These are phyloP conservation scores for Aspergillus eucalypticola DNA, from an alignment of 2,329 filamentous ascomycete genomes.

Conservation along the genomic window DNA sequence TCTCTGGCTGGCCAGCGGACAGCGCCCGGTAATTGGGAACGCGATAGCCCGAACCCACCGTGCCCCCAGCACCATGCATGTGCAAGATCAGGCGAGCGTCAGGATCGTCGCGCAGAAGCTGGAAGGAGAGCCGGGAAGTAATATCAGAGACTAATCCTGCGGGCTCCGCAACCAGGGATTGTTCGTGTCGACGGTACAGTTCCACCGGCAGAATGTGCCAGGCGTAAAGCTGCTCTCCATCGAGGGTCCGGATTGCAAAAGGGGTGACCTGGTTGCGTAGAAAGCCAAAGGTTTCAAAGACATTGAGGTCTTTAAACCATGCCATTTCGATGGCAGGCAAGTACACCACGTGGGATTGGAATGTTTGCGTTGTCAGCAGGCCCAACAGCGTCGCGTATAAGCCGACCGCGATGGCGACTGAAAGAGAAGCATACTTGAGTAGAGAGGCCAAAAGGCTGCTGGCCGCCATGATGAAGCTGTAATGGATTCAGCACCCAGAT, in stretches of 20 bases:
- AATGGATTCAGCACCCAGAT: too few relatives aligned
- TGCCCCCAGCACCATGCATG: conserved; percentile 59
- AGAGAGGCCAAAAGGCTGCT: background rate
- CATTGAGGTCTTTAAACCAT: conserved; percentile 55
- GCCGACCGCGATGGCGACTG: conserved; percentile 22
- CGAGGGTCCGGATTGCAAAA: conserved; percentile 47
- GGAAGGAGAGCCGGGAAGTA: conserved; percentile 41
- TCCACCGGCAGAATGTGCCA: conserved; percentile 55
- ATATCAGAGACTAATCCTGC: conserved; percentile 37
- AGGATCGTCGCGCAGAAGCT: conserved; percentile 49
- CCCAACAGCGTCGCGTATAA: conserved; percentile 50
- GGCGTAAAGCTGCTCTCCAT: conserved; percentile 47
- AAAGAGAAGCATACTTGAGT: conserved; percentile 7
- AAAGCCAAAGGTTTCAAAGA: conserved; percentile 52
- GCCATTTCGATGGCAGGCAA: conserved; percentile 57
- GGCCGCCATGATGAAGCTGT: background rate
- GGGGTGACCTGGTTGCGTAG: conserved; percentile 52
- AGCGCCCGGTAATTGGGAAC: conserved; percentile 57
- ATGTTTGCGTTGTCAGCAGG: conserved; percentile 46
- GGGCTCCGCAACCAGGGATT: conserved; percentile 43
- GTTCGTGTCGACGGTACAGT: conserved; percentile 47
- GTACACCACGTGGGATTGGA: conserved; percentile 61
- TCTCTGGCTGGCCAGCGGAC: conserved; percentile 44
- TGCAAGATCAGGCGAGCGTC: conserved; percentile 50
- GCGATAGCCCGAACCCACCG: conserved; percentile 57